A percentile compares a stretch with the other conserved stretches of the same genome.
Conservation (phyloP, 1,139 yeast genomes). For the Pneumocystis carinii region DNA sequence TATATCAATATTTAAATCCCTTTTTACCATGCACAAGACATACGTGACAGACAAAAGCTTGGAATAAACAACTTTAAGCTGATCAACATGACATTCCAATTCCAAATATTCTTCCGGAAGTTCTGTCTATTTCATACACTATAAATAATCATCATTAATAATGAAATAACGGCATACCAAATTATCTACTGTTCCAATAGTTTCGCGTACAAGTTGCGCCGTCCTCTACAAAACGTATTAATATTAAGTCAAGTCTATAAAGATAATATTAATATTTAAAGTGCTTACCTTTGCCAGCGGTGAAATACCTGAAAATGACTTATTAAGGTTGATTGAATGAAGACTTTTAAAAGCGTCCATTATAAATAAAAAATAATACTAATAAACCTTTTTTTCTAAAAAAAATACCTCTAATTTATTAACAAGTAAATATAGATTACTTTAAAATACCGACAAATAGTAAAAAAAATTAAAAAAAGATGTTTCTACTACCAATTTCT, state of each 20-base stretch:
- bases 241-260: background rate
- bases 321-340: background rate
- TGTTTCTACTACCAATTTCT: no score
- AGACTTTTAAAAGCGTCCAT: background rate
- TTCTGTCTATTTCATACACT: slow-evolving; percentile 33
- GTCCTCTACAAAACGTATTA: background rate
- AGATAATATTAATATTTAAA: background rate
- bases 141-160: background rate
- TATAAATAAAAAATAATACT: background rate
- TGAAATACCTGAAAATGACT: background rate
- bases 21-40: slow-evolving; percentile 9
- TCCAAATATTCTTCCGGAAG: slow-evolving; percentile 61
- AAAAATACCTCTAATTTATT: no score
- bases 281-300: background rate
- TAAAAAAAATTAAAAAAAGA: no score
- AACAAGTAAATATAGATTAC: no score
- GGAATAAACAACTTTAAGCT: slow-evolving; percentile 55
- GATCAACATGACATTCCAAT: slow-evolving; percentile 60
- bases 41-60: slow-evolving; percentile 58
- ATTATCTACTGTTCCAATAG: slow-evolving; percentile 1
- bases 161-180: slow-evolving; percentile 18
- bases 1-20: slow-evolving; percentile 3
- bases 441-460: no score
- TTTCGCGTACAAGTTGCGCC: background rate
- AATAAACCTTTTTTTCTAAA: background rate